These are phyloP conservation scores for Plenodomus lindquistii DNA, from an alignment of 2,329 filamentous ascomycete genomes.

Conservation along the genomic window DNA sequence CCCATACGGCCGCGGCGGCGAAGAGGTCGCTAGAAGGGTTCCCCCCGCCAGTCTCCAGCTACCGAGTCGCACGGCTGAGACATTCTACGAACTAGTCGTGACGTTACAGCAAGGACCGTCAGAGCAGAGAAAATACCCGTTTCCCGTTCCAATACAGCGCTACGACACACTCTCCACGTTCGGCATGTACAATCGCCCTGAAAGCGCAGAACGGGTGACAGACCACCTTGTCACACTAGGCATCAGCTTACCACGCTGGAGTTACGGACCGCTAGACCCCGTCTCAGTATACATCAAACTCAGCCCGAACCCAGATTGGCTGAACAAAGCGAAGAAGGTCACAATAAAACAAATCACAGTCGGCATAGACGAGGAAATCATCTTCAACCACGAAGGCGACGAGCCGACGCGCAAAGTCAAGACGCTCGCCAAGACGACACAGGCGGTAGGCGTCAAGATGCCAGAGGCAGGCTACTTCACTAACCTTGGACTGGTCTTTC, in stretches of 20 bases:
- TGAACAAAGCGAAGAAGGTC: constrained; percentile 86
- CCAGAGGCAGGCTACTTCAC: constrained; percentile 92
- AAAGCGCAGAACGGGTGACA: constrained; percentile 80
- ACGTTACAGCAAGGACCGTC: constrained; percentile 89
- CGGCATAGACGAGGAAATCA: constrained; percentile 94
- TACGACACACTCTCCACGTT: constrained; percentile 98
- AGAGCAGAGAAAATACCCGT: constrained; percentile 86
- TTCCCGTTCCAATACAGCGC: constrained; percentile 85
- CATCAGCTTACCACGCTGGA: constrained; percentile 92
- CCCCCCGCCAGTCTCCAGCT: constrained; percentile 91
- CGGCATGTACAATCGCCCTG: constrained; percentile 98
- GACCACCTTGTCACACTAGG: constrained; percentile 91
- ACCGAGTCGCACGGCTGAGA: constrained; percentile 91
- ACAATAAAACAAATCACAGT: constrained; percentile 94
- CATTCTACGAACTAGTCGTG: constrained; percentile 94
- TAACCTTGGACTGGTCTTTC: constrained; percentile 88
- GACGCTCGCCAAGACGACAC: constrained; percentile 80
- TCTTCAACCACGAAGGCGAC: constrained; percentile 97
- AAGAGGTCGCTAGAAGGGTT: constrained; percentile 86
- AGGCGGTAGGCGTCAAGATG: constrained; percentile 79
- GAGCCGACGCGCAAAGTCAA: constrained; percentile 91
- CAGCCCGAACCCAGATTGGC: constrained; percentile 88
- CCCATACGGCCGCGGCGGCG: constrained; percentile 86
- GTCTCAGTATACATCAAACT: constrained; percentile 96
- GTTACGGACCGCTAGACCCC: constrained; percentile 91